A percentile compares a stretch with the other conserved stretches of the same genome.
Evolutionary conservation across 2,329 filamentous ascomycete species (phyloP).

Genomic region (Pezicula neosporulosa): DNA sequence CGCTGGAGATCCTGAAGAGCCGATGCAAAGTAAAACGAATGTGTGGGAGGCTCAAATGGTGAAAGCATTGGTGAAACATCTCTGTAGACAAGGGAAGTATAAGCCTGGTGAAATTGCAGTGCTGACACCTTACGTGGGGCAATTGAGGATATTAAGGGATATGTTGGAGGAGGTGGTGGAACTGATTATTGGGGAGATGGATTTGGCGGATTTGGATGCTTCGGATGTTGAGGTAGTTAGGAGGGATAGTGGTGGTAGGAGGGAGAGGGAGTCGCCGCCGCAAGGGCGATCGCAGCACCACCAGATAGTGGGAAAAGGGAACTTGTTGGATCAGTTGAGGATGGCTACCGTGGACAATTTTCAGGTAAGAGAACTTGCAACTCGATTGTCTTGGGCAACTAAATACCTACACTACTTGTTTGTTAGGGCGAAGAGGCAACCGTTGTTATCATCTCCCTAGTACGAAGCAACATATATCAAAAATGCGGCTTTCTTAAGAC

Average conservation of each 20-base stretch:
- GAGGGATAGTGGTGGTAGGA: no score
- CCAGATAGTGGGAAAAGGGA: slow-evolving; percentile 38
- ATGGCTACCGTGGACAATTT: slow-evolving; percentile 69
- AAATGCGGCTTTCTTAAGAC: slow-evolving; percentile 64
- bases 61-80: slow-evolving; percentile 56
- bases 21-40: slow-evolving; percentile 58
- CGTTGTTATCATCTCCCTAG: slow-evolving; percentile 65
- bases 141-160: slow-evolving; percentile 48
- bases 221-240: slow-evolving; percentile 20
- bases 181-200: slow-evolving; percentile 61
- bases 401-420: no score
- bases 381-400: no score
- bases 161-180: slow-evolving; percentile 47
- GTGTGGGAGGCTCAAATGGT: slow-evolving; percentile 61
- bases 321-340: slow-evolving; percentile 22
- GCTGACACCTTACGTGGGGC: slow-evolving; percentile 61
- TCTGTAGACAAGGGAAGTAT: slow-evolving; percentile 64
- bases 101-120: slow-evolving; percentile 61
- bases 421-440: slow-evolving; percentile 65
- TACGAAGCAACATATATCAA: slow-evolving; percentile 59
- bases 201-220: slow-evolving; percentile 48
- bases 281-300: neutral
- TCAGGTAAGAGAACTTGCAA: slow-evolving; percentile 34
- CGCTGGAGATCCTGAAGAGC: slow-evolving; percentile 50
- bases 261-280: neutral